Evolutionary conservation across 176 grass and related monocot species (phyloP), one percentile per base, ranked within the genome.

Genomic region (Otatea glauca): DNA sequence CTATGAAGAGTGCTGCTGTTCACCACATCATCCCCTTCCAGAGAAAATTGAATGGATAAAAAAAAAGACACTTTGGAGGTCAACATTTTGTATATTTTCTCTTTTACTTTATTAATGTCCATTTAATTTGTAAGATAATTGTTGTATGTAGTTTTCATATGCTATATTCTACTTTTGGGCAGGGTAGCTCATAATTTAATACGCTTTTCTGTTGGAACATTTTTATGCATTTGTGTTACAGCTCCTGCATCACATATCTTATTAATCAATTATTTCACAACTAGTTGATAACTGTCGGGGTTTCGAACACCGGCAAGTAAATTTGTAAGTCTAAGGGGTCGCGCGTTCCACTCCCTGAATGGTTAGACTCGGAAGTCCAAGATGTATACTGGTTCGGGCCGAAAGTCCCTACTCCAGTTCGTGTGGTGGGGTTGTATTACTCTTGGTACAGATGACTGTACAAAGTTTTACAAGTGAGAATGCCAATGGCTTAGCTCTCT

Each of bases 61-160:
- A 60, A 60, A 68, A 80, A 5, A 75, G 18, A 69, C 24, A 65
- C 7, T 67, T 86, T 77, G 21, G 60, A 68, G 38, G 79, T 67
- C 55, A 45, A 85, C 25, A 48, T 20, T 68, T 47, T 83, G 27
- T 79, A 77, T 78, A 49, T 21, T 68, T 60, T 9, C 7, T 5
- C 5, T 79, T 74, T 89, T 47, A 39, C 7, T 42, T 86, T 11
- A 35, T 59, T 60, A 50, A 41, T 27, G 16, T 27, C 8, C 42
- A 74, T 23, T 79, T 47, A 21, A 10, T 32, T 49, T 73, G 29
- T 17, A 68, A 79, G 23, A 41, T 41, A 59, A 59, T 75, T 74
- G n/a, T 6, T 86, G 72, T 77, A 56, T 86, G 64, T 87, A 87
- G 79, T 87, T 80, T 68, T 48, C 0, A 1, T 42, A 41, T 53